Base-by-base conservation (phyloP, 163 green algal species). In the Trebouxia gelatinosa region DNA sequence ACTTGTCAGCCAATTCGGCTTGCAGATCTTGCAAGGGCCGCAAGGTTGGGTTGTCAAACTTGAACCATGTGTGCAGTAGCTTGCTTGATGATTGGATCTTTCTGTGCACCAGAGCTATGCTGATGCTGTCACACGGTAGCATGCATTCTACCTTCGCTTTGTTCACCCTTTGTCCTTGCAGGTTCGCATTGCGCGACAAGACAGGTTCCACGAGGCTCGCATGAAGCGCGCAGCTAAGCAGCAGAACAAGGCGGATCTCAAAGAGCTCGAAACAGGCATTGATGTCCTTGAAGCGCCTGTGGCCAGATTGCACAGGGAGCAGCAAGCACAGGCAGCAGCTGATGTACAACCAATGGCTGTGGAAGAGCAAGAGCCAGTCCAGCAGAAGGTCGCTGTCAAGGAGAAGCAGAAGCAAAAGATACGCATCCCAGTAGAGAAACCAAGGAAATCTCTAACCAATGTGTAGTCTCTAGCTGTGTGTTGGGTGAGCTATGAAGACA, bases 221-320 rank as follows among this genome's bases (percentile, higher is more conserved):
- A 97, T 97, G 93, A 68, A 81, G 68, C 82, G 82, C 46, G 90
- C 88, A 28, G 89, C 89, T 75, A 78, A 85, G 74, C 48, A 77
- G 46, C 39, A 88, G 78, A 70, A 80, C 48, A 75, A 71, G 57
- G 80, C 84, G 0, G 91, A 94, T 66, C 90, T 90, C 74, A 54
- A 83, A 78, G 75, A 95, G 87, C 85, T 98, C 58, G 91, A 96
- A 85, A 90, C 95, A 78, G 89, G 95, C 86, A 93, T 97, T 70
- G 91, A 97, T 81, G 86, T 98, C 35, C 87, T 98, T 75, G 89
- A 88, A 81, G 90, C 91, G 38, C 90, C 91, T 58, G 62, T 70
- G 29, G 48, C 64, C 34, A 28, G 68, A 9, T 62, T 76, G 28
- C 68, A 61, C 31, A 70, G n/a, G 29, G 38, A 91, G 68, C 87